phyloP scores from a whole-genome alignment of 768 basidiomycete genomes.

The Cubamyces lactineus region DNA sequence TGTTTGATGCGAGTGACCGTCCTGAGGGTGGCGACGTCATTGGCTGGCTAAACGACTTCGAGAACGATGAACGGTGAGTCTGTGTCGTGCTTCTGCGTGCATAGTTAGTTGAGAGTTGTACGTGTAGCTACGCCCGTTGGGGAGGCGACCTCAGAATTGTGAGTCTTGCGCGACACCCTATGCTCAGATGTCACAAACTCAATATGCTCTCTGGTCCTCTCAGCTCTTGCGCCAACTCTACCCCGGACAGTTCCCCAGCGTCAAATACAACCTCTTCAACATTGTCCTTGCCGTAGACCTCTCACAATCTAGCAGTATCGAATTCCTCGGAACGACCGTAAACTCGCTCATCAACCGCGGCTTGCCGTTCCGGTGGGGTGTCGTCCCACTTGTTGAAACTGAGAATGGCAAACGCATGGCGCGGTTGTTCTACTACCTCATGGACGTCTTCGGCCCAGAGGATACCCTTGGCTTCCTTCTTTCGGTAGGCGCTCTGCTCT shows the following conservation, averaged over 20 bases:
- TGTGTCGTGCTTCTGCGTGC: neutral
- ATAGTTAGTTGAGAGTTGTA: neutral
- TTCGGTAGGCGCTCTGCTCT: neutral
- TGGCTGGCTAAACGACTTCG: constrained; percentile 90
- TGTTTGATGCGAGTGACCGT: constrained; percentile 93
- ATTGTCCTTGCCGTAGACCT: constrained; percentile 82
- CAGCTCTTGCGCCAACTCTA: constrained; percentile 79
- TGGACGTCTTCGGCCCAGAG: constrained; percentile 63
- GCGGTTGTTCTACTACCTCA: constrained; percentile 66
- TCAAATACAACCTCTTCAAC: constrained; percentile 83
- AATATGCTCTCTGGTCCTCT: neutral
- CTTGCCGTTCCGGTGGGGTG: constrained; percentile 82
- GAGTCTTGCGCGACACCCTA: neutral
- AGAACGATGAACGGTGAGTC: constrained; percentile 72
- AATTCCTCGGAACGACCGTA: constrained; percentile 67
- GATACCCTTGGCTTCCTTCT: constrained; percentile 63
- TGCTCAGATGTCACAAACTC: neutral
- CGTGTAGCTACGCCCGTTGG: constrained; percentile 29
- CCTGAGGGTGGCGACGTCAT: constrained; percentile 75
- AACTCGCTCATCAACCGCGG: constrained; percentile 70
- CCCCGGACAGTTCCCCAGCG: constrained; percentile 76
- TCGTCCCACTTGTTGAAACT: constrained; percentile 72
- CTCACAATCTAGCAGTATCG: constrained; percentile 58
- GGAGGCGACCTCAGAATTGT: constrained; percentile 24
- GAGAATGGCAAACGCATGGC: constrained; percentile 68